These are phyloP conservation scores for Wallacemonas sp. DNA, from an alignment of 208 protist genomes.

Conservation along the genomic window DNA sequence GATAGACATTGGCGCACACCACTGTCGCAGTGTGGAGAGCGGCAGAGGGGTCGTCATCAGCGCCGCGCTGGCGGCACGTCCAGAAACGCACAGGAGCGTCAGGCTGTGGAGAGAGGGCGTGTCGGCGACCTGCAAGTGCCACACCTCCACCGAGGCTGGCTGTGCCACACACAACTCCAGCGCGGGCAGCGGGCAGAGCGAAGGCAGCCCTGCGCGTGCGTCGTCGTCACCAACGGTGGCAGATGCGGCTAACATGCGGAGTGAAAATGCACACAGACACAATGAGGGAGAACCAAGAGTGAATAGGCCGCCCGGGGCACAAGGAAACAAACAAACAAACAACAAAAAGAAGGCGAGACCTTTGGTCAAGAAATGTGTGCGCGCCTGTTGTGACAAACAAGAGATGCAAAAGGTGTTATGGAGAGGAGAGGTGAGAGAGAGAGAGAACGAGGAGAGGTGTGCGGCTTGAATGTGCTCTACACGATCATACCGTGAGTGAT, in stretches of 20 bases:
- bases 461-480: no score
- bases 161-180: conserved; percentile 37
- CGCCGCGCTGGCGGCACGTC: background rate
- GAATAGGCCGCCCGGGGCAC: no score
- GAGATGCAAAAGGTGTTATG: no score
- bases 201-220: background rate
- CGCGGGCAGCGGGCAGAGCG: conserved; percentile 4
- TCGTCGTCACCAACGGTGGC: background rate
- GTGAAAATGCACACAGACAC: no score
- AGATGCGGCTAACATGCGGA: background rate
- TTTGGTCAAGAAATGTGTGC: no score
- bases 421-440: no score
- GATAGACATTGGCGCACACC: background rate
- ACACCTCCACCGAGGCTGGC: conserved; percentile 33
- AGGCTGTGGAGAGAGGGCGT: background rate
- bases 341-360: no score
- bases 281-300: no score
- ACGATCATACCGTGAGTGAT: no score
- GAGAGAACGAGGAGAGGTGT: no score
- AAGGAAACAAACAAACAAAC: no score
- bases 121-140: background rate
- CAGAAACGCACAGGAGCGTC: conserved; percentile 2
- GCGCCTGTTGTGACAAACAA: no score
- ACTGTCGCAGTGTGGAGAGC: background rate
- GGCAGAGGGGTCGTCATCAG: conserved; percentile 14